These are phyloP conservation scores for Gardenia jasminoides DNA, from an alignment of 257 asterid species.

Conservation along the genomic window DNA sequence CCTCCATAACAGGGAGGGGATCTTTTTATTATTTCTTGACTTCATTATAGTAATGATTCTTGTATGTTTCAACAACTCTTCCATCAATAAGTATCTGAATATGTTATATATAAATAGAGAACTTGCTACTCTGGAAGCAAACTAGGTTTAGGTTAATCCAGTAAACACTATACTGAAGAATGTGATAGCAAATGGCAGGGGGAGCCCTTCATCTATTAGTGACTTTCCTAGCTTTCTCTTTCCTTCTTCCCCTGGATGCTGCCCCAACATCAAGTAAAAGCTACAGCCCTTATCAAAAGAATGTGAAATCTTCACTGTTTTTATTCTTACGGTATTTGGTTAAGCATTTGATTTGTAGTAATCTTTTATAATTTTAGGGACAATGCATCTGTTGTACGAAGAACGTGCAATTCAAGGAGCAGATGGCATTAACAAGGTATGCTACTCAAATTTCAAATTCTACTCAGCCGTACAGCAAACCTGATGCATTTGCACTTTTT, in stretches of 20 bases:
- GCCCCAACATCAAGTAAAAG: slow-evolving; percentile 23
- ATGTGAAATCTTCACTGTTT: not conserved
- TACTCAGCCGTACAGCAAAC: no score
- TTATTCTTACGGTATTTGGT: not conserved
- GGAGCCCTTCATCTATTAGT: slow-evolving; percentile 16
- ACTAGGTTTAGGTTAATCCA: not conserved
- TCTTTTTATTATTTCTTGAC: slow-evolving; percentile 2
- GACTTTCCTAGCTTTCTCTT: slow-evolving; percentile 17
- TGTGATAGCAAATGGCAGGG: slow-evolving; percentile 17
- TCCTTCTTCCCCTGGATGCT: slow-evolving; percentile 13
- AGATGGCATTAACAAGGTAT: slow-evolving; percentile 20
- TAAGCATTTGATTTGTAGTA: not conserved
- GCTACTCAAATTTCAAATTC: not conserved
- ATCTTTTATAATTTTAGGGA: slow-evolving; percentile 12
- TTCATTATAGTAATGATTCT: not conserved
- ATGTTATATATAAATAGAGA: slow-evolving; percentile 15
- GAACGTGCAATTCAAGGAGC: slow-evolving; percentile 8
- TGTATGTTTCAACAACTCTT: slow-evolving; percentile 1
- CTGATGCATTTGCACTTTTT: not conserved
- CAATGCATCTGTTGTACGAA: slow-evolving; percentile 5
- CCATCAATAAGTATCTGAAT: slow-evolving; percentile 1
- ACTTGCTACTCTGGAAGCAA: not conserved
- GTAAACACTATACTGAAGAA: not conserved
- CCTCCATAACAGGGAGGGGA: slow-evolving; percentile 16
- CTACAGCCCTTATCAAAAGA: not conserved